A percentile compares a stretch with the other conserved stretches of the same genome.
These are phyloP conservation scores for Pterocarpus macrocarpus DNA, from an alignment of 306 rosid genomes.

Conservation along the genomic window DNA sequence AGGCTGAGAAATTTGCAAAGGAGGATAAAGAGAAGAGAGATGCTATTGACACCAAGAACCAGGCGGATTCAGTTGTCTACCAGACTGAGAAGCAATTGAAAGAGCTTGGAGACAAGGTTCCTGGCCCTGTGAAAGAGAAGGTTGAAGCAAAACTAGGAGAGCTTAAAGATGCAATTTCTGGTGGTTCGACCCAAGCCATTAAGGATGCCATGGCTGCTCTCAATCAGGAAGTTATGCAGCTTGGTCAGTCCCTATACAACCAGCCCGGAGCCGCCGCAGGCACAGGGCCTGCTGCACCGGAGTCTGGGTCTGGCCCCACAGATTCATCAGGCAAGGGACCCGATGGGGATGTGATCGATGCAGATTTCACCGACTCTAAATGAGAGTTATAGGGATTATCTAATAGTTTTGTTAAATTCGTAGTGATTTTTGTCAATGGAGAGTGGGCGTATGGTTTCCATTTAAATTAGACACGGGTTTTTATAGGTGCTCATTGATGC, in stretches of 20 bases:
- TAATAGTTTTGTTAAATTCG: conserved; percentile 23
- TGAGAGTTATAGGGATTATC: conserved; percentile 53
- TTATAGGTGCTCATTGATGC: conserved; percentile 48
- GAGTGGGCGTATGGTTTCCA: conserved; percentile 43
- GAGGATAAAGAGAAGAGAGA: conserved; percentile 97
- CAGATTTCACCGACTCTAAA: conserved; percentile 84
- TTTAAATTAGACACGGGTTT: conserved; percentile 39
- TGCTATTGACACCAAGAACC: conserved; percentile 91
- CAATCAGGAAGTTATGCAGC: conserved; percentile 96
- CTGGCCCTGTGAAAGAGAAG: conserved; percentile 90
- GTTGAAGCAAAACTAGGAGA: conserved; percentile 87
- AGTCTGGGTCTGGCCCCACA: conserved; percentile 71
- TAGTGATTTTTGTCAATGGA: conserved; percentile 52
- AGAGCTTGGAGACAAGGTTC: conserved; percentile 94
- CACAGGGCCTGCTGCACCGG: conserved; percentile 68
- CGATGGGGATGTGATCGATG: conserved; percentile 89
- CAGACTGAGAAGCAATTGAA: conserved; percentile 95
- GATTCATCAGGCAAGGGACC: conserved; percentile 75
- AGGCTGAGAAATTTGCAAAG: conserved; percentile 80
- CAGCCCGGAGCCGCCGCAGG: conserved; percentile 82
- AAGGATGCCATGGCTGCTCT: conserved; percentile 94
- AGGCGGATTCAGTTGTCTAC: conserved; percentile 92
- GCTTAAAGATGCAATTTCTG: conserved; percentile 82
- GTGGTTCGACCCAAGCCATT: conserved; percentile 76
- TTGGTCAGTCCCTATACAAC: conserved; percentile 90